Evolutionary conservation across 2,329 filamentous ascomycete species (phyloP), one percentile per base, ranked within the genome.

Genomic region (Pseudocercospora fijiensis): DNA sequence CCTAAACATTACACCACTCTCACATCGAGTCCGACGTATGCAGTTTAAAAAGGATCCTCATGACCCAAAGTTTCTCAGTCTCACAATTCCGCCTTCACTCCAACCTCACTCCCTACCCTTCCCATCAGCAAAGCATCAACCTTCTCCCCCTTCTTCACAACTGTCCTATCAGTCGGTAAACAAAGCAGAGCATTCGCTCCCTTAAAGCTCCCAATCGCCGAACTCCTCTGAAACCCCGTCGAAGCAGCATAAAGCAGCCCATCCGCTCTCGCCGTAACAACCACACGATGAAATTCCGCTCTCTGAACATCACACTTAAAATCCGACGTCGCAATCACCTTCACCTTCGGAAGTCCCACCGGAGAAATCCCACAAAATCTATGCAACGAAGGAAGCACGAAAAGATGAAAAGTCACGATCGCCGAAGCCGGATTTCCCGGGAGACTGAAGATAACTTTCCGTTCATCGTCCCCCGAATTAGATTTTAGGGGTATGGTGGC

Each of bases 361-460:
- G 87, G 87, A 45, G 78, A 78, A 22, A 92, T 80, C 0, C 93
- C 95, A 10, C 87, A 84, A 70, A 90, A 83, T 69, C 90, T 87
- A 73, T 96, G 92, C 64, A 99, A 79, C 0, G 90, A 88, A 0
- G 95, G 95, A 10, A 99, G 82, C 8, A 98, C 92, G 76, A 99
- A 98, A 1, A 99, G 85, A 73, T 98, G 91, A 72, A 96, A 92
- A 0, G 94, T 96, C 9, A 98, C 95, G 1, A 97, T 83, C 0
- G 95, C 94, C 2, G 90, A 95, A 1, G 94, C 95, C 0, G 95
- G 95, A 75, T 99, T 99, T 0, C 95, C 95, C 0, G 95, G 95
- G 0, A 99, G 83, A 0, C 91, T 91, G 78, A 99, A 99, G 68
- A 99, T 86, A 63, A 89, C 83, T 74, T 90, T 92, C 1, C 79